Conservation (phyloP, 1,284 basidiomycete species). For the Ceratobasidium sp. region DNA sequence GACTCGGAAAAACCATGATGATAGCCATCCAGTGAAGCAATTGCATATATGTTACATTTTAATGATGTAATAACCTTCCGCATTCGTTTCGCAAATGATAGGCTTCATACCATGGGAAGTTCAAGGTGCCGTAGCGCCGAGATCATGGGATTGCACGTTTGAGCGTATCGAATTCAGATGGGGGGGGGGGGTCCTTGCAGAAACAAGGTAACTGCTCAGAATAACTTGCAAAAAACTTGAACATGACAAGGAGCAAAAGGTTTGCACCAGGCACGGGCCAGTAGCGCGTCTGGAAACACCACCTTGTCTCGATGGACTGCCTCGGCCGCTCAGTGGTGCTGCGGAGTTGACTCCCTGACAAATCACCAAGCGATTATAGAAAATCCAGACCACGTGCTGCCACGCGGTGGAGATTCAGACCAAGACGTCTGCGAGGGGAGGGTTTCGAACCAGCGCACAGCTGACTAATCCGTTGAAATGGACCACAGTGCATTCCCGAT, state of each 20-base stretch:
- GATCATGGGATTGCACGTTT: no score
- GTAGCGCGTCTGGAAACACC: slow-evolving; percentile 41
- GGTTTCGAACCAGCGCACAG: slow-evolving; percentile 40
- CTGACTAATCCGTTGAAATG: slow-evolving; percentile 38
- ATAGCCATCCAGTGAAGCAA: no score
- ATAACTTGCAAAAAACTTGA: no score
- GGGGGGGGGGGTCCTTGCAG: no score
- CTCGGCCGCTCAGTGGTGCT: slow-evolving; percentile 38
- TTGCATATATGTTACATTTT: no score
- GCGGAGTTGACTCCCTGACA: slow-evolving; percentile 40
- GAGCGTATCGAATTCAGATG: no score
- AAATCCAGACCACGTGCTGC: slow-evolving; percentile 35
- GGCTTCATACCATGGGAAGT: no score
- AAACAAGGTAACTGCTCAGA: no score
- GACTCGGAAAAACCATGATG: no score
- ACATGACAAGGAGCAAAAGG: slow-evolving; percentile 9
- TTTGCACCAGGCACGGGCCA: slow-evolving; percentile 39
- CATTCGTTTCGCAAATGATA: no score
- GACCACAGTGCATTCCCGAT: slow-evolving; percentile 39
- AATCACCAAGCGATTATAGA: slow-evolving; percentile 34
- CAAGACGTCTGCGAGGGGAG: slow-evolving; percentile 40
- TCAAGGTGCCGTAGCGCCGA: no score
- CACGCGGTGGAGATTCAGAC: slow-evolving; percentile 38
- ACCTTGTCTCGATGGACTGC: slow-evolving; percentile 39
- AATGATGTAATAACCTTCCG: no score